Base-by-base conservation (phyloP, 2,329 filamentous ascomycete genomes). In the Diaporthe helianthi region DNA sequence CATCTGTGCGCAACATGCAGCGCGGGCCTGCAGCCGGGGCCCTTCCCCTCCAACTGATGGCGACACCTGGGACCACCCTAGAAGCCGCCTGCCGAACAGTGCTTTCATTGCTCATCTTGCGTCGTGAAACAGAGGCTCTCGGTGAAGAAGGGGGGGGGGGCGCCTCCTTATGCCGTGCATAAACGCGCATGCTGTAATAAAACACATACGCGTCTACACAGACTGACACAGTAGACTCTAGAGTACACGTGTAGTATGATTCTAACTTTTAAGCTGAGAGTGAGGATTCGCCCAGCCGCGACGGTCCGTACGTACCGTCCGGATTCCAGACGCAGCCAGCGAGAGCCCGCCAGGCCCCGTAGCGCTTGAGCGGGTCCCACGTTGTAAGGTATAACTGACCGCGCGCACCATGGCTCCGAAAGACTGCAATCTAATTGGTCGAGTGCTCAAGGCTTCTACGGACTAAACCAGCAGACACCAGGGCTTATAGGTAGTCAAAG, bases 31-130 rank as follows among this genome's bases (percentile, higher is more conserved):
- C 10, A 29, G 38, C 38, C 41, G 19, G 55, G 55, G 15, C 19
- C 41, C 19, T 61, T 61, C 29, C 29, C 58, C 58, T 49, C 58
- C 33, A 19, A 26, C 29, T 49, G n/a, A 63, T 63, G 19, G 44
- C 58, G 44, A 63, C 58, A 24, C 29, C 24, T 3, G 29, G 44
- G 29, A 44, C 38, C 38, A n/a, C 44, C 41, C 19, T 36, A 8
- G 22, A 15, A 13, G 44, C 26, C 58, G 41, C 41, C n/a, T 49
- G 19, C 41, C 58, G 44, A 33, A 63, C 58, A 12, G 58, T 63
- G 58, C 58, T 63, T 49, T 63, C 58, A 63, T 63, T 63, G 58
- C 58, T 63, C 58, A 63, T 63, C 58, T 63, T 63, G 58, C 13
- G 8, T 49, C 44, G 44, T 63, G 58, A 63, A 63, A 63, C 58